Conservation (phyloP, 2,329 filamentous ascomycete species). For the Sclerotiophoma versabilis region DNA sequence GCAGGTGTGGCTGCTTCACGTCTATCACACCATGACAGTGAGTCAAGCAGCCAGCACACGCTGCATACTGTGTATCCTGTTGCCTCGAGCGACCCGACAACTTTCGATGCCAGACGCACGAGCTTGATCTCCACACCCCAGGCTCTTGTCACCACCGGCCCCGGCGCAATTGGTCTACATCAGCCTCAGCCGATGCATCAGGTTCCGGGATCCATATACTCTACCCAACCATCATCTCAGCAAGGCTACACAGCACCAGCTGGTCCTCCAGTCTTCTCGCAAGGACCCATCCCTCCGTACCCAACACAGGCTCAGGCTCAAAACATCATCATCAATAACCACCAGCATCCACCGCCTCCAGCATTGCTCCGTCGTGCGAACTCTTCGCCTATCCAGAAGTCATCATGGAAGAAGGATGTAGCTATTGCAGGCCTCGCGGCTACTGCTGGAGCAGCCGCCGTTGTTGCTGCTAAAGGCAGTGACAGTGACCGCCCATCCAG, state of each 20-base stretch:
- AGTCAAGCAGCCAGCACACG: constrained; percentile 54
- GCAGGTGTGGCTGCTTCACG: constrained; percentile 58
- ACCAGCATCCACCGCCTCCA: constrained; percentile 28
- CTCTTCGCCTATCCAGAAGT: constrained; percentile 55
- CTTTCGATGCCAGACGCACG: constrained; percentile 64
- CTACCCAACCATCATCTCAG: constrained; percentile 50
- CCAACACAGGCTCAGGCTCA: constrained; percentile 28
- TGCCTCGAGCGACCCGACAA: constrained; percentile 69
- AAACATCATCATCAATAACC: constrained; percentile 28
- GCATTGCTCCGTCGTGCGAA: constrained; percentile 52
- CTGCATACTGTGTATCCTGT: constrained; percentile 72
- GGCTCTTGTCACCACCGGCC: constrained; percentile 41
- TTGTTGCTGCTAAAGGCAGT: constrained; percentile 38
- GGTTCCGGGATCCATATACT: constrained; percentile 73
- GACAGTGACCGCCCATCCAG: constrained; percentile 33
- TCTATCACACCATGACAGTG: constrained; percentile 57
- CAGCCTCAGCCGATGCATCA: constrained; percentile 82
- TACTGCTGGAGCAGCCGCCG: constrained; percentile 52
- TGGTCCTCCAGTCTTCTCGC: constrained; percentile 52
- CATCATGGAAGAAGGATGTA: constrained; percentile 51
- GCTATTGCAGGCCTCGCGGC: constrained; percentile 54
- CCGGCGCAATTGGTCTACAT: constrained; percentile 72
- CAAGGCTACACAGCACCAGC: constrained; percentile 51
- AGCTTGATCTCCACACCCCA: constrained; percentile 57
- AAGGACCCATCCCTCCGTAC: constrained; percentile 27